Percentiles rank a stretch among this genome's conserved stretches.
phyloP scores from a whole-genome alignment of 768 basidiomycete species.

The Paxillus rubicundulus region DNA sequence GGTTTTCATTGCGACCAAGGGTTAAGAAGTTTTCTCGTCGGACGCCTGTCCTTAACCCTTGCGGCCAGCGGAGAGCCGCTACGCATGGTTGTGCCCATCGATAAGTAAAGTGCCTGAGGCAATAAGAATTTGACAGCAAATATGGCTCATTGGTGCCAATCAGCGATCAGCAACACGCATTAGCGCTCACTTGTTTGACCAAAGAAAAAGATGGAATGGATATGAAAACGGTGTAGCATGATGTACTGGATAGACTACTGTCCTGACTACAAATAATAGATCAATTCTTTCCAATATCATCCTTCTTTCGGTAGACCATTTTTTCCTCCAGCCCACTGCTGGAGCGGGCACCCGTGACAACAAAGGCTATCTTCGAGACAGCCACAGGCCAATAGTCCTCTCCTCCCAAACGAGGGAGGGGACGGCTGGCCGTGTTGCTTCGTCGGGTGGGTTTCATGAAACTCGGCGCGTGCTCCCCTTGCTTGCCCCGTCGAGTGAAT shows the following conservation, averaged over 20 bases:
- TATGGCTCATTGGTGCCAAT: neutral
- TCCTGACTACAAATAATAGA: conserved; percentile 21
- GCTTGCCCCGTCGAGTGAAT: conserved; percentile 28
- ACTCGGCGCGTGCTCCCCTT: conserved; percentile 22
- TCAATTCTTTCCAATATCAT: conserved; percentile 31
- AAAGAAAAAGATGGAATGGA: conserved; percentile 16
- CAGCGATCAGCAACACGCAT: neutral
- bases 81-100: conserved; percentile 4
- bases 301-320: conserved; percentile 19
- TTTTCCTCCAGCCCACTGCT: conserved; percentile 34
- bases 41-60: conserved; percentile 13
- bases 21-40: conserved; percentile 2
- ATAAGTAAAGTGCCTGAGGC: neutral
- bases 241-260: conserved; percentile 19
- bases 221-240: conserved; percentile 23
- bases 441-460: conserved; percentile 19
- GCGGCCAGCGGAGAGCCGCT: conserved; percentile 3
- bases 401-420: conserved; percentile 10
- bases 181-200: conserved; percentile 1
- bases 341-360: conserved; percentile 29
- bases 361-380: conserved; percentile 24
- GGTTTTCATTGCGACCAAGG: conserved; percentile 17
- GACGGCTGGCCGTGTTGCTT: conserved; percentile 13
- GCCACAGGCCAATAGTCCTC: conserved; percentile 10
- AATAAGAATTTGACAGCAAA: neutral